Evolutionary conservation across 139 green algal genomes (phyloP).

Genomic region (Edaphochlamys debaryana): DNA sequence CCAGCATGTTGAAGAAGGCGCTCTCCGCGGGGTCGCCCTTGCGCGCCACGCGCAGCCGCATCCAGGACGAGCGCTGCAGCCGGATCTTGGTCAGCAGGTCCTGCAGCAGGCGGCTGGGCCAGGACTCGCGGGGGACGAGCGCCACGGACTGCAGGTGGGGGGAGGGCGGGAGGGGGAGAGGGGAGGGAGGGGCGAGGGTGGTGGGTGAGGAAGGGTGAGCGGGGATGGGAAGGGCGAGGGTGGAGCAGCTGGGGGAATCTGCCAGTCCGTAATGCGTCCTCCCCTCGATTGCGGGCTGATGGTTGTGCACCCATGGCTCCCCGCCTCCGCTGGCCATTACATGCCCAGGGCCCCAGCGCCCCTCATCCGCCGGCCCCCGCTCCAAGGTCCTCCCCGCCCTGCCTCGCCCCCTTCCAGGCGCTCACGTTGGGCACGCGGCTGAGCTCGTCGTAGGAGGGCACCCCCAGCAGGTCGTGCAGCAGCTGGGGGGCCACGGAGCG

Average conservation of each 20-base stretch:
- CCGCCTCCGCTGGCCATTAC: no score
- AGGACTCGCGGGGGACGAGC: constrained; percentile 53
- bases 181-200: constrained; percentile 2
- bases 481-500: constrained; percentile 31
- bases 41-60: constrained; percentile 76
- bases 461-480: constrained; percentile 73
- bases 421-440: constrained; percentile 27
- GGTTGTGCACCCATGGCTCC: no score
- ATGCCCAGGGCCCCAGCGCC: no score
- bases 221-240: no score
- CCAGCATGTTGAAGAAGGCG: constrained; percentile 74
- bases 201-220: no score
- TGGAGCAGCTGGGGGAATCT: no score
- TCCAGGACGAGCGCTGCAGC: constrained; percentile 70
- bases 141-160: background rate
- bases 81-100: constrained; percentile 72
- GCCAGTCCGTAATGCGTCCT: no score
- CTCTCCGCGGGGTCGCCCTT: constrained; percentile 67
- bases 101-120: constrained; percentile 50
- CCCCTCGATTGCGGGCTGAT: no score
- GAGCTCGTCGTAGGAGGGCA: constrained; percentile 65
- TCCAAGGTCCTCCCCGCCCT: no score
- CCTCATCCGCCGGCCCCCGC: no score
- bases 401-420: no score
- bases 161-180: background rate